A percentile compares a stretch with the other conserved stretches of the same genome.
Evolutionary conservation across 768 basidiomycete genomes (phyloP).

Genomic region (Phallus indusiatus): DNA sequence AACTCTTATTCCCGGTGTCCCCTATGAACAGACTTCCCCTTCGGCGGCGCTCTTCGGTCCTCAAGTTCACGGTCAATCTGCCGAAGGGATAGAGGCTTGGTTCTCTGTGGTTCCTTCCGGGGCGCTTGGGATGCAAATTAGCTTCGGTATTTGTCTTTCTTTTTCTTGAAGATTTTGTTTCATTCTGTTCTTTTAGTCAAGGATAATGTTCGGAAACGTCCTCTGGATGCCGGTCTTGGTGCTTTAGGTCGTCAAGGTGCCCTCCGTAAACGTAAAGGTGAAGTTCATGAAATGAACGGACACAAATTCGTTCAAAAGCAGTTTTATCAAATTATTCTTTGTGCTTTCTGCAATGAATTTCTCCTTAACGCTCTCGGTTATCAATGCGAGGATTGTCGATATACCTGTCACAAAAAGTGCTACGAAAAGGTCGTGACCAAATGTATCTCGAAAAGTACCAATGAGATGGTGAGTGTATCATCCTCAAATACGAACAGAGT

Average conservation of each 20-base stretch:
- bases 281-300: slow-evolving; percentile 99
- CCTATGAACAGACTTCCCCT: no score
- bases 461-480: slow-evolving; percentile 53
- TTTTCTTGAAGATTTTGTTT: not conserved
- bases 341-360: slow-evolving; percentile 97
- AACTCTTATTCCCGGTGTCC: slow-evolving; percentile 14
- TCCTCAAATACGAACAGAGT: not conserved
- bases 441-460: slow-evolving; percentile 95
- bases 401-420: slow-evolving; percentile 98
- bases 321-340: slow-evolving; percentile 98
- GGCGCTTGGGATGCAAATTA: slow-evolving; percentile 75
- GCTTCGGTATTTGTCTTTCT: slow-evolving; percentile 67
- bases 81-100: slow-evolving; percentile 92
- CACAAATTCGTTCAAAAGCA: slow-evolving; percentile 96
- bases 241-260: slow-evolving; percentile 97
- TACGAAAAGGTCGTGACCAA: slow-evolving; percentile 99
- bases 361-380: slow-evolving; percentile 95
- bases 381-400: slow-evolving; percentile 98
- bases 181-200: slow-evolving; percentile 47
- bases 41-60: slow-evolving; percentile 27
- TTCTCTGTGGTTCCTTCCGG: slow-evolving; percentile 98
- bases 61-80: slow-evolving; percentile 12
- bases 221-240: slow-evolving; percentile 72
- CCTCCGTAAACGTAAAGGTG: slow-evolving; percentile 93
- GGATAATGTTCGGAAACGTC: slow-evolving; percentile 93